Percentiles rank a stretch among this genome's conserved stretches.
These are phyloP conservation scores for Trichoderma erinaceum DNA, from an alignment of 495 filamentous ascomycete genomes.

Conservation along the genomic window DNA sequence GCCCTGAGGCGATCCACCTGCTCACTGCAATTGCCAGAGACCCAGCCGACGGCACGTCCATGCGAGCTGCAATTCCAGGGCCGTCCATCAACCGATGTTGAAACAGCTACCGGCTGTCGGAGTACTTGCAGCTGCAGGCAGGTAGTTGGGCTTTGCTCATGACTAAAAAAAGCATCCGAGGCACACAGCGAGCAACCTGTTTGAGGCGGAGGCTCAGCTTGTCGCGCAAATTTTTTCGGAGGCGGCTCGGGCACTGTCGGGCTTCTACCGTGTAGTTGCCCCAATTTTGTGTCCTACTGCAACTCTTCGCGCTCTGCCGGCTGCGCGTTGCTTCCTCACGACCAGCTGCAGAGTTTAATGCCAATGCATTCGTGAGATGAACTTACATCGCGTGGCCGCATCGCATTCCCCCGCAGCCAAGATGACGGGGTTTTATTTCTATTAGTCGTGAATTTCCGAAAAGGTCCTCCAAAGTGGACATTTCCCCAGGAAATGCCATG, in stretches of 20 bases:
- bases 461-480: slow-evolving; percentile 12
- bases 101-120: not conserved
- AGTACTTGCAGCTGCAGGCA: not conserved
- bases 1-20: slow-evolving; percentile 3
- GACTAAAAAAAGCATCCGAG: not conserved
- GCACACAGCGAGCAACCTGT: not conserved
- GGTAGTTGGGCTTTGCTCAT: not conserved
- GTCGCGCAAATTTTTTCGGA: not conserved
- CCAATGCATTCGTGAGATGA: not conserved
- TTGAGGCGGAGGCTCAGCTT: not conserved
- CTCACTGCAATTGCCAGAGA: not conserved
- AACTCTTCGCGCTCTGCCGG: not conserved
- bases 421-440: slow-evolving; percentile 5
- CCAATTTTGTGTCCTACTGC: not conserved
- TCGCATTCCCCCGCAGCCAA: not conserved
- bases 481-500: slow-evolving; percentile 12
- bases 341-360: not conserved
- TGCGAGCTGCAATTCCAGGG: slow-evolving; percentile 2
- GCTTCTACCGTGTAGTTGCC: not conserved
- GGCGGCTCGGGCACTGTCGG: slow-evolving; percentile 2
- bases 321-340: not conserved
- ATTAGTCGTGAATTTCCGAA: slow-evolving; percentile 9
- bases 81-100: not conserved
- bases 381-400: not conserved
- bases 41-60: not conserved